phyloP scores from a whole-genome alignment of 164 flowering plant species.

The Litsea cubeba region DNA sequence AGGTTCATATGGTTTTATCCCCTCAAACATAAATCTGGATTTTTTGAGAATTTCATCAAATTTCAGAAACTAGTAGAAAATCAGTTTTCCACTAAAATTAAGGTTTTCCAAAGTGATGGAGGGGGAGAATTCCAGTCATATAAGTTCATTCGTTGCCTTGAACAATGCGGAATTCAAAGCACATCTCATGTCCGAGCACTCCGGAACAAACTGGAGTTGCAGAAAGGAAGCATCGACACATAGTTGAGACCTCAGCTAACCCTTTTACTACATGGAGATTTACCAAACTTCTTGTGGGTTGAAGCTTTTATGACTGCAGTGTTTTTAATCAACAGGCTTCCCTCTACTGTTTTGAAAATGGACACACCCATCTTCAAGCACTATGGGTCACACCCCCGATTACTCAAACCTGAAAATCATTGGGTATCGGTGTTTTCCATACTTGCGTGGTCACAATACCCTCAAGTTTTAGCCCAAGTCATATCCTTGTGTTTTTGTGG shows the following conservation, averaged over 20 bases:
- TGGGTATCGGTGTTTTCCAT: background rate
- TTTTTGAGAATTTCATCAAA: background rate
- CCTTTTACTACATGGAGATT: background rate
- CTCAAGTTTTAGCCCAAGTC: background rate
- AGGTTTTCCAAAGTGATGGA: background rate
- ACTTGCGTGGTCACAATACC: background rate
- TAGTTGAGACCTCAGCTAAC: background rate
- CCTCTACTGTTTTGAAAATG: background rate
- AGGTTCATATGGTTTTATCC: background rate
- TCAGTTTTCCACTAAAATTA: background rate
- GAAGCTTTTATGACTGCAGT: background rate
- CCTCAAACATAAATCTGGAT: background rate
- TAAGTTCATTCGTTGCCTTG: background rate
- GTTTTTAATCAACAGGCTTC: background rate
- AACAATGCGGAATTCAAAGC: background rate
- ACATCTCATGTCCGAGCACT: background rate
- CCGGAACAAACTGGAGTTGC: background rate
- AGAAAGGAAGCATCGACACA: background rate
- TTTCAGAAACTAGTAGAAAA: background rate
- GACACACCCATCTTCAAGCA: background rate
- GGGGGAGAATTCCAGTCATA: background rate
- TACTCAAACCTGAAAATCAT: background rate
- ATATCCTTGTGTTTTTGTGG: background rate
- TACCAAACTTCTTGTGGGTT: background rate
- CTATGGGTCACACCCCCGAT: background rate